Evolutionary conservation across 257 asterid genomes (phyloP).

Genomic region (Verbascum thapsus): DNA sequence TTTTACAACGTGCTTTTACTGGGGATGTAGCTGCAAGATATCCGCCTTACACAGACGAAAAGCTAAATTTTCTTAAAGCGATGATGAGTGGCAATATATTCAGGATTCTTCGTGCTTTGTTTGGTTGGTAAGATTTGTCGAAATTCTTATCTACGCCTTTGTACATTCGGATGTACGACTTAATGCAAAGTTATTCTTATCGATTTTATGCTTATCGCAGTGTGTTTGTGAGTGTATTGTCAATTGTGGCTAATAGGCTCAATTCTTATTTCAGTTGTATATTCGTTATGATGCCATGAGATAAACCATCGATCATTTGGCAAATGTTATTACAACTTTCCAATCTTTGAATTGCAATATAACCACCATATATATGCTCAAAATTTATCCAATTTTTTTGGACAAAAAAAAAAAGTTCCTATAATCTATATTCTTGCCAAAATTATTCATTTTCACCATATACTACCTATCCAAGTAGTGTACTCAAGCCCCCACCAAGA

Average conservation of each 20-base stretch:
- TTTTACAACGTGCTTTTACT: constrained; percentile 57
- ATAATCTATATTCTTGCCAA: no score
- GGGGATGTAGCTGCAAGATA: constrained; percentile 81
- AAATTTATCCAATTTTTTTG: no score
- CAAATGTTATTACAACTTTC: no score
- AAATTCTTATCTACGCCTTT: constrained; percentile 17
- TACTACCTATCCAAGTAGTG: no score
- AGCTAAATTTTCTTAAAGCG: constrained; percentile 63
- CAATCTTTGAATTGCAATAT: no score
- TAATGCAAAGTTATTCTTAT: background rate
- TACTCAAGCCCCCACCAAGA: no score
- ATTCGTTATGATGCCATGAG: no score
- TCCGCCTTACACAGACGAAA: constrained; percentile 75
- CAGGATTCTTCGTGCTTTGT: constrained; percentile 57
- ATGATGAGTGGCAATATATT: constrained; percentile 58
- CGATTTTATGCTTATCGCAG: background rate
- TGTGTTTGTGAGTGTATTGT: background rate
- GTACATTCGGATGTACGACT: constrained; percentile 13
- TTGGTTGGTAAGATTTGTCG: constrained; percentile 59
- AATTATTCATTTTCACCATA: no score
- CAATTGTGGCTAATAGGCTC: constrained; percentile 13
- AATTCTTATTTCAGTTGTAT: no score
- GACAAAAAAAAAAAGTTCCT: no score
- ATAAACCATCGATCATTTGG: no score
- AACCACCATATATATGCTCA: no score